Evolutionary conservation across 2,329 filamentous ascomycete genomes (phyloP).

Genomic region (Cladophialophora psammophila): DNA sequence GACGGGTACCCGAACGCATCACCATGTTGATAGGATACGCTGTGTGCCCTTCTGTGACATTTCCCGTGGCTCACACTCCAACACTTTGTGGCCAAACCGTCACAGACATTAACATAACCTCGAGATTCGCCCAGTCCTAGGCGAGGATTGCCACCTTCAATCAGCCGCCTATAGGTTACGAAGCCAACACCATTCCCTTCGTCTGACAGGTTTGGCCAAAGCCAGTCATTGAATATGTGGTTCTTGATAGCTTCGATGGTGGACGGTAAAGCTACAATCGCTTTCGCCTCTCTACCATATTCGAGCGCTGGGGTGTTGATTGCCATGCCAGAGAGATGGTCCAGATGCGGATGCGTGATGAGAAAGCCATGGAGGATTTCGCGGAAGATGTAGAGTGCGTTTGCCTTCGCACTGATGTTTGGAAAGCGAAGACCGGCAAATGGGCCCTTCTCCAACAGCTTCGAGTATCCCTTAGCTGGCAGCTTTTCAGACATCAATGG

Average conservation of each 20-base stretch:
- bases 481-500: slow-evolving; percentile 41
- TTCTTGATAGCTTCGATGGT: slow-evolving; percentile 92
- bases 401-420: slow-evolving; percentile 71
- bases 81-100: slow-evolving; percentile 86
- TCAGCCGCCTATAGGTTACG: slow-evolving; percentile 85
- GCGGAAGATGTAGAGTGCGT: slow-evolving; percentile 80
- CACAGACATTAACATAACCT: slow-evolving; percentile 87
- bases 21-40: slow-evolving; percentile 66
- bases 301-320: slow-evolving; percentile 91
- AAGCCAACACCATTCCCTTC: slow-evolving; percentile 94
- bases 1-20: slow-evolving; percentile 54
- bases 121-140: slow-evolving; percentile 79
- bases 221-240: slow-evolving; percentile 96
- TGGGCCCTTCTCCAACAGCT: slow-evolving; percentile 64
- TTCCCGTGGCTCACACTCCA: slow-evolving; percentile 89
- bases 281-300: slow-evolving; percentile 78
- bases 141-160: slow-evolving; percentile 85
- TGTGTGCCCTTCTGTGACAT: slow-evolving; percentile 74
- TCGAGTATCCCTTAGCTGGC: slow-evolving; percentile 41
- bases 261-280: slow-evolving; percentile 81
- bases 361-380: slow-evolving; percentile 85
- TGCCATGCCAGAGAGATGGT: slow-evolving; percentile 89
- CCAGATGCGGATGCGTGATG: slow-evolving; percentile 96
- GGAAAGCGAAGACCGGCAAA: slow-evolving; percentile 81
- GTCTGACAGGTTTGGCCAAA: slow-evolving; percentile 97